Percentiles rank a stretch among this genome's conserved stretches.
Evolutionary conservation across 257 asterid species (phyloP).

Genomic region (Fraxinus pennsylvanica): DNA sequence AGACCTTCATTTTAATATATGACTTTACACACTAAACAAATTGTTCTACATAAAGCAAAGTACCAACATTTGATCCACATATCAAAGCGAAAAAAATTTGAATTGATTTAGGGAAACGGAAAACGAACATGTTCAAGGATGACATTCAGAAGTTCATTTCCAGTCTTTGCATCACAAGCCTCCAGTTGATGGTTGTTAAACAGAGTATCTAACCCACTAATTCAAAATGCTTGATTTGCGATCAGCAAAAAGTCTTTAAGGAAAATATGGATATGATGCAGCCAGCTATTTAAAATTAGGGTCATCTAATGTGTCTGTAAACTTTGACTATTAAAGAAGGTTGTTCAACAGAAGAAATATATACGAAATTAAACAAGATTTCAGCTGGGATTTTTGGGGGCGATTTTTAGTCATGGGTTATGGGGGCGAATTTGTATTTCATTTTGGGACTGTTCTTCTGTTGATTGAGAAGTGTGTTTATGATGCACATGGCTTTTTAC

Average conservation of each 20-base stretch:
- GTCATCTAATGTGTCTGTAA: slow-evolving; percentile 30
- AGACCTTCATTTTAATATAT: no score
- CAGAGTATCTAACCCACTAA: no score
- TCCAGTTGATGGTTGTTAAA: slow-evolving; percentile 71
- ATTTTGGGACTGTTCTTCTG: no score
- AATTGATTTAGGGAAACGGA: background rate
- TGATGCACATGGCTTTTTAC: no score
- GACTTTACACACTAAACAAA: background rate
- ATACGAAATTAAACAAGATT: background rate
- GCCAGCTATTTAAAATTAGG: slow-evolving; percentile 95
- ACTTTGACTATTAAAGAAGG: background rate
- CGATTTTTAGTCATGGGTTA: no score
- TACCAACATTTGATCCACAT: background rate
- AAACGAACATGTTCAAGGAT: slow-evolving; percentile 58
- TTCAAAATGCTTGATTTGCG: slow-evolving; percentile 36
- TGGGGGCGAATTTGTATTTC: no score
- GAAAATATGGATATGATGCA: slow-evolving; percentile 97
- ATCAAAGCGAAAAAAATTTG: background rate
- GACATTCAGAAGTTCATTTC: no score
- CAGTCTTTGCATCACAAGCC: slow-evolving; percentile 39
- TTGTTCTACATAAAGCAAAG: background rate
- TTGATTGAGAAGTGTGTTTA: no score
- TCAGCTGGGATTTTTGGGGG: background rate
- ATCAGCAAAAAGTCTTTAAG: slow-evolving; percentile 94
- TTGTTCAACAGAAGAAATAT: background rate